phyloP scores from a whole-genome alignment of 2,329 filamentous ascomycete species.

The Neonectria sp. region DNA sequence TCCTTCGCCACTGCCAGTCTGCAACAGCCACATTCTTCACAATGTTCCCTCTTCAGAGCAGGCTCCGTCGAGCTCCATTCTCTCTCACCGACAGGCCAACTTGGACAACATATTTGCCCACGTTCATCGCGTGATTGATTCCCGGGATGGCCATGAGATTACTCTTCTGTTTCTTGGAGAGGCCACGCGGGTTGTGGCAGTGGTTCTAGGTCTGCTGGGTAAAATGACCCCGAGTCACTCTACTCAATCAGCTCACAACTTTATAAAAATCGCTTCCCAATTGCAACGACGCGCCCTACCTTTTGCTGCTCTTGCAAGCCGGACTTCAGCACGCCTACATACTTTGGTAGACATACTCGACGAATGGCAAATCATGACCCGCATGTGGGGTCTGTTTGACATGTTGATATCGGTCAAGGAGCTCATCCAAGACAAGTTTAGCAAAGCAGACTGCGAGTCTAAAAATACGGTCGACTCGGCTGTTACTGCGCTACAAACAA shows the following conservation, averaged over 20 bases:
- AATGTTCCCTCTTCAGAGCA: conserved; percentile 7
- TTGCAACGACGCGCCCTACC: not conserved
- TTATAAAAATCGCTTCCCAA: not conserved
- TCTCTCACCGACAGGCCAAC: not conserved
- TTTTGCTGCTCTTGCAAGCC: not conserved
- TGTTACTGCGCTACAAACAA: not conserved
- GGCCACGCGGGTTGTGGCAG: conserved; percentile 16
- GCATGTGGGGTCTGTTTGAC: conserved; percentile 27
- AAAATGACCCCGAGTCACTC: not conserved
- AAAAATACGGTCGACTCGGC: not conserved
- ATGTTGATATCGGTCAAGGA: conserved; percentile 26
- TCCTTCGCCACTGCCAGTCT: not conserved
- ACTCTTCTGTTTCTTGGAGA: conserved; percentile 25
- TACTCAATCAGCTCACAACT: not conserved
- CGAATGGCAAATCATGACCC: conserved; percentile 30
- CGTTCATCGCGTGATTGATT: conserved; percentile 12
- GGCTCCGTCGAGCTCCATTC: not conserved
- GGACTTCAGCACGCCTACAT: conserved; percentile 15
- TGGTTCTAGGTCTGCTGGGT: conserved; percentile 15
- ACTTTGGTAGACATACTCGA: conserved; percentile 21
- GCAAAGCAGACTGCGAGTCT: not conserved
- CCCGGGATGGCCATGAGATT: conserved; percentile 27
- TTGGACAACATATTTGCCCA: conserved; percentile 3
- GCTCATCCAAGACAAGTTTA: not conserved
- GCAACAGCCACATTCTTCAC: not conserved